Evolutionary conservation across 2,329 filamentous ascomycete species (phyloP), one percentile per base, ranked within the genome.

Genomic region (Hypoxylon sp.): DNA sequence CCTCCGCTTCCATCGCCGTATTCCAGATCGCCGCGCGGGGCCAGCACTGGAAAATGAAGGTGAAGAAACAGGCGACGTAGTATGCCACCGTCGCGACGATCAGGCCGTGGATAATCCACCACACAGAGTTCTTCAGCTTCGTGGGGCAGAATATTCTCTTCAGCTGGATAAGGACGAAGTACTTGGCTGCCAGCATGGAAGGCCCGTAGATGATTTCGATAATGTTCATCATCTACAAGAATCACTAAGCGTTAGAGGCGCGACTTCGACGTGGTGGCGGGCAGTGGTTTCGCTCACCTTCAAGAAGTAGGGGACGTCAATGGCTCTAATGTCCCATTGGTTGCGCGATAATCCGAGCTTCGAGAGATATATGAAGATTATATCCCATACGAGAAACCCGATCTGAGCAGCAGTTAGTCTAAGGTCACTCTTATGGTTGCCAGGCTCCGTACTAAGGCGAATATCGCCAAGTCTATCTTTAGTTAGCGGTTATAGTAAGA

Each of bases 11-110:
- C 26, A 52, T 12, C 7, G 8, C 26, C 2, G 55, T 26, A 4
- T 59, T 52, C 55, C 55, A 59, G 6, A 59, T 59, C 7, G 55
- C 55, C 16, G 22, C 36, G 9, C 55, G 55, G 4, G 55, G 55
- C 55, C 55, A 59, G n/a, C 55, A 59, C 24, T 59, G 55, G n/a
- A 59, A 59, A 11, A 46, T 52, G n/a, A 59, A 59, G 1, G 55
- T 59, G 36, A 51, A 59, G 38, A 50, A 51, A 22, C 55, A 59
- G 14, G 55, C 46, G 7, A 52, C 20, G 12, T 59, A 59, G 28
- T 59, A 59, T 18, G 24, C 55, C 26, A 59, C 38, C 1, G 46
- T 59, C 11, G 38, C 38, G 2, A 9, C 48, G 12, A 59, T 38
- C 0, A 59, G 44, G 12, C 55, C 26, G 16, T 52, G 24, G 2